Evolutionary conservation across 1,139 yeast species (phyloP).

Genomic region (Kazachstania sp.): DNA sequence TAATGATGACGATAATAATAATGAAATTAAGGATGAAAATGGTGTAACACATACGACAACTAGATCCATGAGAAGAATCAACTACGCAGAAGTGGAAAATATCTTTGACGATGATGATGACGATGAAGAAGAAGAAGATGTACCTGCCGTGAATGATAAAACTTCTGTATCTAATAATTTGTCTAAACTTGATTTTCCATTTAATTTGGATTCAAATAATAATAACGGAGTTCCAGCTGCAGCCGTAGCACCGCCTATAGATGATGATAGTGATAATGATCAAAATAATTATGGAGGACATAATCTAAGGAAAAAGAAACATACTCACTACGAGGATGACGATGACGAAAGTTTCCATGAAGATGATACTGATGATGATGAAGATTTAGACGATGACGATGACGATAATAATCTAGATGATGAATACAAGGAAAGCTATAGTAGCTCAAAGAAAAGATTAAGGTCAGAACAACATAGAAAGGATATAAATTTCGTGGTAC

Average conservation of each 20-base stretch:
- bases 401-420: constrained; percentile 32
- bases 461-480: neutral
- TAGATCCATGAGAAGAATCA: constrained; percentile 27
- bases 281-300: constrained; percentile 14
- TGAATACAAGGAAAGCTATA: constrained; percentile 10
- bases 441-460: constrained; percentile 8
- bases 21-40: constrained; percentile 22
- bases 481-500: constrained; percentile 20
- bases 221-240: neutral
- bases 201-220: neutral
- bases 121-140: constrained; percentile 10
- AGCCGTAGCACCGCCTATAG: neutral
- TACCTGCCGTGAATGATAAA: neutral
- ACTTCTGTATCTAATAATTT: neutral
- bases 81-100: constrained; percentile 31
- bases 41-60: constrained; percentile 27
- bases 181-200: neutral
- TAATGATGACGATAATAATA: constrained; percentile 4
- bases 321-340: constrained; percentile 15
- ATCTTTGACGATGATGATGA: constrained; percentile 29
- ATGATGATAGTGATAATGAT: constrained; percentile 14
- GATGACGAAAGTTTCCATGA: constrained; percentile 29
- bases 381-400: constrained; percentile 31
- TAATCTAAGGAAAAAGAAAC: constrained; percentile 14
- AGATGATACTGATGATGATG: constrained; percentile 22